Evolutionary conservation across 1,139 yeast species (phyloP).

Genomic region (Debaryomycetaceae sp.): DNA sequence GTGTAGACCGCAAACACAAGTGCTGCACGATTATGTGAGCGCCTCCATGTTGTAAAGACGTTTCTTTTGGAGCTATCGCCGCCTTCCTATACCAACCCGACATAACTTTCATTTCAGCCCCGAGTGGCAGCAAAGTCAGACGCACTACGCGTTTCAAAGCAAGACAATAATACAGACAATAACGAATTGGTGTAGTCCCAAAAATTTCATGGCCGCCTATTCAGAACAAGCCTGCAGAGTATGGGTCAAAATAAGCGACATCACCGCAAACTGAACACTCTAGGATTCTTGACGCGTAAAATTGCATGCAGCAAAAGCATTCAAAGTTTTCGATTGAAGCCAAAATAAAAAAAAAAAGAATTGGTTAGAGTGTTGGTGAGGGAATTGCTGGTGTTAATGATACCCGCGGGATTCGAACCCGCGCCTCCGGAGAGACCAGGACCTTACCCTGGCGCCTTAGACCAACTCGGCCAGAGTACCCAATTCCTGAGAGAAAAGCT

Average conservation of each 20-base stretch:
- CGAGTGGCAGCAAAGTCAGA: too few species aligned
- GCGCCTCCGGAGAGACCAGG: constrained; percentile 58
- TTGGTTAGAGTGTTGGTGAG: constrained; percentile 11
- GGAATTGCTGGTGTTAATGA: constrained; percentile 41
- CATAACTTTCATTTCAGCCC: too few species aligned
- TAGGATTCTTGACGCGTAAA: too few species aligned
- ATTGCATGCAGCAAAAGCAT: too few species aligned
- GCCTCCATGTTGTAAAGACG: too few species aligned
- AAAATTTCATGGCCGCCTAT: background rate
- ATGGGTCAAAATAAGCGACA: background rate
- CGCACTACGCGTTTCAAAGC: background rate
- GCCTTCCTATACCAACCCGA: too few species aligned
- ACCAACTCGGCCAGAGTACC: constrained; percentile 41
- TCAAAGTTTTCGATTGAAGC: too few species aligned
- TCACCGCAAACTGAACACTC: background rate
- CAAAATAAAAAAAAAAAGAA: constrained; percentile 13
- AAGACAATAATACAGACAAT: constrained; percentile 1
- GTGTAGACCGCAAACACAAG: constrained; percentile 1
- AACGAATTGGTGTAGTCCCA: background rate
- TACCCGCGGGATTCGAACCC: constrained; percentile 55
- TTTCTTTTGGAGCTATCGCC: too few species aligned
- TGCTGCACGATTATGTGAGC: constrained; percentile 9
- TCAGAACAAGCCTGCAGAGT: background rate
- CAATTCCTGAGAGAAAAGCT: constrained; percentile 6
- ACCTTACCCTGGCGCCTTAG: constrained; percentile 50